Base-by-base conservation (phyloP, 441 rosid genomes). In the Adansonia madagascariensis region DNA sequence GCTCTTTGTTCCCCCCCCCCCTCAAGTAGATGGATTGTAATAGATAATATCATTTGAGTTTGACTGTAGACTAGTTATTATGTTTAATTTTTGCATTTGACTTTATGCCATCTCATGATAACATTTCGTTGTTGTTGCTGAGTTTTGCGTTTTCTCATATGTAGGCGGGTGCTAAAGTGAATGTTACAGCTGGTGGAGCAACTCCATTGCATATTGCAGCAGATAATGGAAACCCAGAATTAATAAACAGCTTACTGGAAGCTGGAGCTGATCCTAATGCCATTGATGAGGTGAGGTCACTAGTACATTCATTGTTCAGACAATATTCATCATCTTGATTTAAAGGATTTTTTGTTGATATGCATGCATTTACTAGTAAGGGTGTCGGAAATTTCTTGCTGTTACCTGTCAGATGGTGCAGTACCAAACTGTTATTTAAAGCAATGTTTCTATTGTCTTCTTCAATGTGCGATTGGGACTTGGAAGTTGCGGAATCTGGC, bases 191-290 rank as follows among this genome's bases (percentile, higher is more conserved):
- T 83, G 97, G 98, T 80, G 98, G 98, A 77, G 94, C 97, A 72
- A 95, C 97, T 47, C 94, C 98, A 12, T 84, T 95, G 90, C 98
- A 95, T 76, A 88, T 92, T 82, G 97, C 98, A 8, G 97, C 97
- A 57, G 97, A 95, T 82, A 80, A 67, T 73, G 99, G 97, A 72
- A 89, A 73, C 82, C 75, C 81, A n/a, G 95, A 92, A 73, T 82
- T 95, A 67, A 81, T 93, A 73, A 88, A 89, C 73, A 88, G 88
- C 82, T 89, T 95, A 73, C 80, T 95, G 73, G 78, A 93, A 83
- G 97, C 93, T 61, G 94, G 98, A 52, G 95, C 94, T 83, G 97
- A 93, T 86, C 91, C 98, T 52, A 90, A 95, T 84, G 75, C 76
- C 68, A 62, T 72, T 43, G 70, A 65, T 65, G 70, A 65, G 27